Conservation (phyloP, 306 rosid species). For the Corylus avellana region DNA sequence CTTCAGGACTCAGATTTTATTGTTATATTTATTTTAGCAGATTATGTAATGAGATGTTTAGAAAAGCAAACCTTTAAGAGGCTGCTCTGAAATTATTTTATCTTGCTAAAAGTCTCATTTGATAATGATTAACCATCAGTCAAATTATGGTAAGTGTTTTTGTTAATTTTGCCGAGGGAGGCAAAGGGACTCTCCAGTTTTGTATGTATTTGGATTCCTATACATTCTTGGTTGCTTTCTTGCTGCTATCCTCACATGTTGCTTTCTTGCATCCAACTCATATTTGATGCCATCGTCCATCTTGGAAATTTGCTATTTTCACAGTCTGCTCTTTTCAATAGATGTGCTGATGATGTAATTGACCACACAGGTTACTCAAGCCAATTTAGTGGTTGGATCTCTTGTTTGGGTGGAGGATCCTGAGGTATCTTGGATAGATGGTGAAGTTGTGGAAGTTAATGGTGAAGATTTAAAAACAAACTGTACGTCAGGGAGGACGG, state of each 20-base stretch:
- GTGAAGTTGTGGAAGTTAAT: slow-evolving; percentile 60
- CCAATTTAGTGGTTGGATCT: slow-evolving; percentile 59
- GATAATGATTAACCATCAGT: slow-evolving; percentile 11
- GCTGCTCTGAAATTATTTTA: neutral
- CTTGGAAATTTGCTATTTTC: neutral
- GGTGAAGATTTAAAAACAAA: slow-evolving; percentile 47
- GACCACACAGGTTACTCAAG: slow-evolving; percentile 58
- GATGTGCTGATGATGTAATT: slow-evolving; percentile 30
- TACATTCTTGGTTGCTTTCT: neutral
- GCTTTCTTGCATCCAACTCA: neutral
- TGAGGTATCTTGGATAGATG: slow-evolving; percentile 80
- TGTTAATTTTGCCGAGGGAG: neutral
- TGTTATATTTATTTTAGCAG: neutral
- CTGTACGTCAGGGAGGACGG: slow-evolving; percentile 56
- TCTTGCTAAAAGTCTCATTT: neutral
- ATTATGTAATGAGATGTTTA: neutral
- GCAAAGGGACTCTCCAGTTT: neutral
- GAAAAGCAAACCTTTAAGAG: neutral
- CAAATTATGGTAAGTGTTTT: neutral
- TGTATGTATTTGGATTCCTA: neutral
- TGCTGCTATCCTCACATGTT: neutral
- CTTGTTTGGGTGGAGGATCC: slow-evolving; percentile 78
- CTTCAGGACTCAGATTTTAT: neutral
- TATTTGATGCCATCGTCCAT: slow-evolving; percentile 12
- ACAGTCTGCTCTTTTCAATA: slow-evolving; percentile 17